A percentile compares a stretch with the other conserved stretches of the same genome.
Conservation (phyloP, 2,329 filamentous ascomycete genomes). For the Sordariomycetes sp. region DNA sequence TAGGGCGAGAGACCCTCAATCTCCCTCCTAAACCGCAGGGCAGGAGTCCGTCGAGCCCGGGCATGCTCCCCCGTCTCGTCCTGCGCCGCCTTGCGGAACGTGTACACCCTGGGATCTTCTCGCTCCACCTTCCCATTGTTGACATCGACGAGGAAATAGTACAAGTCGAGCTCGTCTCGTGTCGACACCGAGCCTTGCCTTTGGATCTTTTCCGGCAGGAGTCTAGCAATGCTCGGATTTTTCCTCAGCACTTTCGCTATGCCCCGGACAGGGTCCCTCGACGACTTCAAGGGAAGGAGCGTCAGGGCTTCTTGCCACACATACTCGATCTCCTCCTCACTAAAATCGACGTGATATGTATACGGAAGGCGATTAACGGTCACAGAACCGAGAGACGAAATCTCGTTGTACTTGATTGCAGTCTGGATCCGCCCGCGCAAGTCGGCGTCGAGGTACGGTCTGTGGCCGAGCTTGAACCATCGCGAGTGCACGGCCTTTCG, state of each 20-base stretch:
- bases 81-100: slow-evolving; percentile 16
- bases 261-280: slow-evolving; percentile 7
- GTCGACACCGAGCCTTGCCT: slow-evolving; percentile 9
- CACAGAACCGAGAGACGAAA: neutral
- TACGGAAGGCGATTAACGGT: neutral
- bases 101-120: slow-evolving; percentile 12
- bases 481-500: neutral
- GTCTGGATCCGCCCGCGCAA: neutral
- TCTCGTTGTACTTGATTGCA: neutral
- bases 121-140: slow-evolving; percentile 10
- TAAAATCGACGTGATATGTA: slow-evolving; percentile 33
- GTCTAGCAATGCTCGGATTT: slow-evolving; percentile 1
- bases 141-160: slow-evolving; percentile 23
- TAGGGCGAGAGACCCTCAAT: slow-evolving; percentile 29
- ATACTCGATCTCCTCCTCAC: slow-evolving; percentile 19
- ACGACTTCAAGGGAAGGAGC: slow-evolving; percentile 2
- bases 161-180: slow-evolving; percentile 18
- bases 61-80: slow-evolving; percentile 13
- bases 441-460: neutral
- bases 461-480: slow-evolving; percentile 1
- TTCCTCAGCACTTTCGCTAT: slow-evolving; percentile 9
- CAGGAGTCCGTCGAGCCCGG: slow-evolving; percentile 19
- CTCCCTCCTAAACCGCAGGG: slow-evolving; percentile 34
- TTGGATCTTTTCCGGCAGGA: slow-evolving; percentile 6
- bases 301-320: slow-evolving; percentile 7